A percentile compares a stretch with the other conserved stretches of the same genome.
phyloP scores from a whole-genome alignment of 495 filamentous ascomycete genomes.

The Pseudevernia furfuracea region DNA sequence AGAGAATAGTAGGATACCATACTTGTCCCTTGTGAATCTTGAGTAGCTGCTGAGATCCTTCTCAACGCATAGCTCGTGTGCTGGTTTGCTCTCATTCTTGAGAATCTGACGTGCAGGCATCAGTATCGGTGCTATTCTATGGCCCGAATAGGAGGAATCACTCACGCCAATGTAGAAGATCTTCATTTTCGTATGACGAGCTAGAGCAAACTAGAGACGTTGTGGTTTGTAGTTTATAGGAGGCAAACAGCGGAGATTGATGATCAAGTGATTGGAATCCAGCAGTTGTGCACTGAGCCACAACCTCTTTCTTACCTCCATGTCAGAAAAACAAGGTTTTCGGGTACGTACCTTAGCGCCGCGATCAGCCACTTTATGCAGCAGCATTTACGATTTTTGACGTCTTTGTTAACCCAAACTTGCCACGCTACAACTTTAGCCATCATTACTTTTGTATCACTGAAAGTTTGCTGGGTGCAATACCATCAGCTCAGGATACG shows the following conservation, averaged over 20 bases:
- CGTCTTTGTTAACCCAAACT: too few species aligned
- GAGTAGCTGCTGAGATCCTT: slow-evolving; percentile 74
- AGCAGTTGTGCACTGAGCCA: background rate
- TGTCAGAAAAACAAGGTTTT: background rate
- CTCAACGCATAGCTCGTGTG: slow-evolving; percentile 71
- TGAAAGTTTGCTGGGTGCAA: background rate
- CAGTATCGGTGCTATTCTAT: slow-evolving; percentile 9
- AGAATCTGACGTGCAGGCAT: slow-evolving; percentile 52
- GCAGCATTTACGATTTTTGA: too few species aligned
- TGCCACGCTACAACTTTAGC: background rate
- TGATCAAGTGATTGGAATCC: background rate
- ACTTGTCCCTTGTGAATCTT: slow-evolving; percentile 68
- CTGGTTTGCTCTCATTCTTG: slow-evolving; percentile 70
- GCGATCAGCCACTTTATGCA: background rate
- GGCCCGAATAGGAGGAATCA: slow-evolving; percentile 16
- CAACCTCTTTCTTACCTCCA: background rate
- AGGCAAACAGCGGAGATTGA: background rate
- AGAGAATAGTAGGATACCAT: slow-evolving; percentile 24
- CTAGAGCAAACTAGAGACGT: background rate
- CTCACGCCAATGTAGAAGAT: slow-evolving; percentile 86
- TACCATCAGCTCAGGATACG: background rate
- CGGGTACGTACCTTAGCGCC: background rate
- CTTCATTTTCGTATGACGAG: slow-evolving; percentile 61
- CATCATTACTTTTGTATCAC: background rate
- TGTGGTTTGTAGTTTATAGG: background rate